Evolutionary conservation across 2,329 filamentous ascomycete genomes (phyloP).

Genomic region (Amphichorda felina): DNA sequence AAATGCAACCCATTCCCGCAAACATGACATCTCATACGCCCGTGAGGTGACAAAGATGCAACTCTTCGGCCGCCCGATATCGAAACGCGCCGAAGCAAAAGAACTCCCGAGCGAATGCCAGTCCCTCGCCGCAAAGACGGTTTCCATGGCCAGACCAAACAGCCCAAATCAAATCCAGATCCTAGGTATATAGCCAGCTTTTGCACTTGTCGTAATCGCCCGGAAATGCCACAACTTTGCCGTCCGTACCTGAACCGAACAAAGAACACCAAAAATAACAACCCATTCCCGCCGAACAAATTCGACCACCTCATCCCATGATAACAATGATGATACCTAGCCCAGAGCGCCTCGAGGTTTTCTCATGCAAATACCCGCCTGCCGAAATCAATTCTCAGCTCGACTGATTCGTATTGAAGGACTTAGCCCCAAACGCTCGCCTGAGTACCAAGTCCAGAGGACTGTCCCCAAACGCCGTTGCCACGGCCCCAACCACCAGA

Average conservation of each 20-base stretch:
- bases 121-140: conserved; percentile 8
- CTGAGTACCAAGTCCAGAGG: conserved; percentile 71
- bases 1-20: neutral
- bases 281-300: neutral
- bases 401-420: too few relatives aligned
- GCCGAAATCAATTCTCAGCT: neutral
- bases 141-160: conserved; percentile 8
- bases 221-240: neutral
- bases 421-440: conserved; percentile 92
- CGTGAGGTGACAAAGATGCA: neutral
- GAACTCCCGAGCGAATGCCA: conserved; percentile 15
- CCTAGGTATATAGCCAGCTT: conserved; percentile 6
- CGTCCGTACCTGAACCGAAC: neutral
- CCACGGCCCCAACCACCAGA: conserved; percentile 73
- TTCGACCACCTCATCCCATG: too few relatives aligned
- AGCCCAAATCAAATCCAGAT: conserved; percentile 7
- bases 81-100: conserved; percentile 1
- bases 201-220: neutral
- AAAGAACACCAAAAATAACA: neutral
- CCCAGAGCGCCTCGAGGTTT: too few relatives aligned
- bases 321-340: too few relatives aligned
- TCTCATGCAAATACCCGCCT: too few relatives aligned
- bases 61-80: neutral
- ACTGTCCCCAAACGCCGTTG: conserved; percentile 75
- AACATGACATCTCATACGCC: neutral